phyloP scores from a whole-genome alignment of 2,329 filamentous ascomycete species.

The Ophiostoma ulmi region DNA sequence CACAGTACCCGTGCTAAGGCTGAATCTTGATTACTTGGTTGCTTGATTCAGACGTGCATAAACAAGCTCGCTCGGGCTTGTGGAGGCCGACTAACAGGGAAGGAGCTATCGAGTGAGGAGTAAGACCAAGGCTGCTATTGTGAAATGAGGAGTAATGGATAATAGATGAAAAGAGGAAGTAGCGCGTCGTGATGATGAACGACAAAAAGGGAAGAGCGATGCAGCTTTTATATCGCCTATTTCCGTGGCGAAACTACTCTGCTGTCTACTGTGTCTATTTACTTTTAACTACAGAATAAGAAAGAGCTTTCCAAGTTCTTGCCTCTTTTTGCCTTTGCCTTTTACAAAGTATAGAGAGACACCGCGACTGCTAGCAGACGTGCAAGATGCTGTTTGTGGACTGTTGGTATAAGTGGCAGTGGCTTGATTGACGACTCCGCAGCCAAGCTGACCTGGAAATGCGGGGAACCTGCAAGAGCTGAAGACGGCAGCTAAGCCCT shows the following conservation, averaged over 20 bases:
- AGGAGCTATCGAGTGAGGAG: neutral
- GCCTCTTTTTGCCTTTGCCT: too few relatives aligned
- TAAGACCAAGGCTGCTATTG: neutral
- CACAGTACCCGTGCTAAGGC: neutral
- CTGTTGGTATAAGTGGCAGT: too few relatives aligned
- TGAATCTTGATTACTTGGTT: neutral
- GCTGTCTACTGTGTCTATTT: too few relatives aligned
- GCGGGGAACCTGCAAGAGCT: neutral
- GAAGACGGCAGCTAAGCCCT: neutral
- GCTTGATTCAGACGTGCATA: neutral
- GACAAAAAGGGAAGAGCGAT: neutral
- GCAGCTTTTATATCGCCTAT: neutral
- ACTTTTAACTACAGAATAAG: neutral
- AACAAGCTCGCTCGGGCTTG: neutral
- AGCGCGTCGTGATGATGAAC: neutral
- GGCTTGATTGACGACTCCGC: neutral
- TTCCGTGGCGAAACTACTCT: too few relatives aligned
- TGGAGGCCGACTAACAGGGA: neutral
- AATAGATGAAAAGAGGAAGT: neutral
- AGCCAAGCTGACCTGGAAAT: neutral
- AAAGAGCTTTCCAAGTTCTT: neutral
- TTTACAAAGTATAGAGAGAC: neutral
- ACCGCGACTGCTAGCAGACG: neutral
- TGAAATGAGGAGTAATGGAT: neutral
- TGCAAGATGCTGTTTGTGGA: neutral